Evolutionary conservation across 2,329 filamentous ascomycete species (phyloP), one percentile per base, ranked within the genome.

Genomic region (Arthrobotrys megalospora): DNA sequence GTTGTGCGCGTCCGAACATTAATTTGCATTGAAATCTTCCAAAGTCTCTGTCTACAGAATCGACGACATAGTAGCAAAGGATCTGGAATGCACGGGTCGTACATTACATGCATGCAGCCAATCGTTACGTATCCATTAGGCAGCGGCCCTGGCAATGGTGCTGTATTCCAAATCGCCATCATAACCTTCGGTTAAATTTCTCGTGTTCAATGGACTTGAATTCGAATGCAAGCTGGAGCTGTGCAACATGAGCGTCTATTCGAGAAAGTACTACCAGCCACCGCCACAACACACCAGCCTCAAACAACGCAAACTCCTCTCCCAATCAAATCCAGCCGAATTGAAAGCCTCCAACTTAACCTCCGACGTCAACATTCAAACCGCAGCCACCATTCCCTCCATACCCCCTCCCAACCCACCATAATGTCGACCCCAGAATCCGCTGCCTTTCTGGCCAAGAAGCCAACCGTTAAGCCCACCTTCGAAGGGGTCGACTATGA

Each of bases 401-500:
- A 64, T 12, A 21, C 32, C 10, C 52, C 52, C 55, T 65, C 38
- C 24, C 11, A 3, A 60, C 50, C 21, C 32, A 66, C 73, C 82
- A 85, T 83, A 81, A 95, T 95, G 91, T 93, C 93, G 82, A 95
- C 92, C 60, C 92, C 93, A 85, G 92, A 96, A 85, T 95, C 93
- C 83, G 90, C 88, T 82, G 88, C 89, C 83, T 96, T 95, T 87
- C 89, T 93, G 85, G 91, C 91, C 81, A 91, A 92, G 86, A 96
- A 96, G 88, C 93, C 93, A 79, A 90, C 88, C 80, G 93, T 96
- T 72, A 88, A 92, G 80, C 91, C 93, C 41, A 94, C 91, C 76
- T 96, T 96, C 85, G 92, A 94, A 83, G 93, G 93, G 81, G 93
- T 96, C 83, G 91, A 95, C 87, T 96, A 91, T 86, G 91, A 94